phyloP scores from a whole-genome alignment of 192 early-diverging fungal genomes.

The Ramicandelaber brevisporus region DNA sequence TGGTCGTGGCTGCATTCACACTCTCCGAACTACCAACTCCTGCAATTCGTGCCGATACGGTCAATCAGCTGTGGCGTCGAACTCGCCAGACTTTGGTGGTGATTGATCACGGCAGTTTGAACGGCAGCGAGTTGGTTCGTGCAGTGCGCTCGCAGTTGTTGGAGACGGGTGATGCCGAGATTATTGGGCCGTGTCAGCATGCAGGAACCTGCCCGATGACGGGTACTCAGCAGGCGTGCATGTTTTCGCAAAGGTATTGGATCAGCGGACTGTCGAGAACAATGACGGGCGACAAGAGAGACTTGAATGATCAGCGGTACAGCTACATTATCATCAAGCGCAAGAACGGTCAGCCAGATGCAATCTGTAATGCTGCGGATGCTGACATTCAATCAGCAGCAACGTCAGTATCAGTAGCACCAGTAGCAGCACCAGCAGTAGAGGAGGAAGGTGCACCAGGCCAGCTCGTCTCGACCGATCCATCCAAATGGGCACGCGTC shows the following conservation, averaged over 20 bases:
- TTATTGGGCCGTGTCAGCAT: slow-evolving; percentile 65
- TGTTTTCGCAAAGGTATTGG: slow-evolving; percentile 58
- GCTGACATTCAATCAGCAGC: no score
- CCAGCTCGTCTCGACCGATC: slow-evolving; percentile 7
- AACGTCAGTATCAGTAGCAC: no score
- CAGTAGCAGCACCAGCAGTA: not conserved
- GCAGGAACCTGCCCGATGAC: slow-evolving; percentile 42
- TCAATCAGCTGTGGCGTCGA: slow-evolving; percentile 55
- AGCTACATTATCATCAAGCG: slow-evolving; percentile 52
- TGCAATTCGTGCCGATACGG: slow-evolving; percentile 25
- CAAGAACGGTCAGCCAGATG: slow-evolving; percentile 15
- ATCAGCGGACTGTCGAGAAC: slow-evolving; percentile 36
- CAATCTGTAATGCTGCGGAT: no score
- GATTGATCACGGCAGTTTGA: slow-evolving; percentile 57
- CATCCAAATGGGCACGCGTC: slow-evolving; percentile 41
- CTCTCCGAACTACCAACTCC: slow-evolving; percentile 46
- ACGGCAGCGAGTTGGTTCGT: slow-evolving; percentile 33
- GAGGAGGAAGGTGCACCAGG: slow-evolving; percentile 1
- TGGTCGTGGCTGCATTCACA: slow-evolving; percentile 51
- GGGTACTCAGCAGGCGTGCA: slow-evolving; percentile 36
- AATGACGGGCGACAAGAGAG: slow-evolving; percentile 31
- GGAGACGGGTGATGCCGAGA: slow-evolving; percentile 23
- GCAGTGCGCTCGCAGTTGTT: slow-evolving; percentile 42
- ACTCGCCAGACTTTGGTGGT: slow-evolving; percentile 53
- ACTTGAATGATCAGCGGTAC: slow-evolving; percentile 49